phyloP scores from a whole-genome alignment of 2,329 filamentous ascomycete genomes.

The Alternaria postmessia region DNA sequence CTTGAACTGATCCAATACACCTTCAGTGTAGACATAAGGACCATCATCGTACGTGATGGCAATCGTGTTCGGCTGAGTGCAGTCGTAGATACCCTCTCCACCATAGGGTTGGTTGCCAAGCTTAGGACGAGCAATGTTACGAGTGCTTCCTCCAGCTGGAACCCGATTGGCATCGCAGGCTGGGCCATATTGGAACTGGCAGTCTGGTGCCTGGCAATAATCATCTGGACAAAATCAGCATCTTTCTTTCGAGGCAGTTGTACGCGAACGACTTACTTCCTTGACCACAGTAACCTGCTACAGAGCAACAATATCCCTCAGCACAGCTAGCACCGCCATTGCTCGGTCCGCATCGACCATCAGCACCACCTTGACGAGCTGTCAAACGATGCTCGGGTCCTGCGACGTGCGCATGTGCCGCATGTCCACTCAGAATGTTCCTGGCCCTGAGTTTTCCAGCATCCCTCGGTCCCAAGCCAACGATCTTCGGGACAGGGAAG shows the following conservation, averaged over 20 bases:
- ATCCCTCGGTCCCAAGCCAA: slow-evolving; percentile 38
- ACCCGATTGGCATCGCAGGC: slow-evolving; percentile 66
- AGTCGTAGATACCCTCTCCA: slow-evolving; percentile 64
- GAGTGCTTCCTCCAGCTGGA: slow-evolving; percentile 63
- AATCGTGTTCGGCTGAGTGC: slow-evolving; percentile 62
- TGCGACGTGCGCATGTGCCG: slow-evolving; percentile 25
- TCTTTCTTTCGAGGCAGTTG: neutral
- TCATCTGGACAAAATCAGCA: slow-evolving; percentile 34
- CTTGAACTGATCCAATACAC: slow-evolving; percentile 67
- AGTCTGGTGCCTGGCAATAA: slow-evolving; percentile 68
- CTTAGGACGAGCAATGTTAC: slow-evolving; percentile 59
- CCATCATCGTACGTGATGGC: slow-evolving; percentile 75
- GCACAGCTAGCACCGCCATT: slow-evolving; percentile 41
- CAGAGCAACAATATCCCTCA: slow-evolving; percentile 46
- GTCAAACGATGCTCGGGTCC: slow-evolving; percentile 22
- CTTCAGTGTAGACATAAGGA: slow-evolving; percentile 67
- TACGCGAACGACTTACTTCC: slow-evolving; percentile 34
- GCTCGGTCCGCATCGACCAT: slow-evolving; percentile 42
- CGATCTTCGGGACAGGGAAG: slow-evolving; percentile 43
- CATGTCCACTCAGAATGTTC: slow-evolving; percentile 31
- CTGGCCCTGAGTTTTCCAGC: slow-evolving; percentile 33
- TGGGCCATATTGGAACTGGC: slow-evolving; percentile 66
- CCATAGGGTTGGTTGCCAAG: slow-evolving; percentile 65
- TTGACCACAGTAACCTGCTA: slow-evolving; percentile 28
- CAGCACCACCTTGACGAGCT: slow-evolving; percentile 44